phyloP scores from a whole-genome alignment of 2,329 filamentous ascomycete species.

The Monosporascus ibericus region DNA sequence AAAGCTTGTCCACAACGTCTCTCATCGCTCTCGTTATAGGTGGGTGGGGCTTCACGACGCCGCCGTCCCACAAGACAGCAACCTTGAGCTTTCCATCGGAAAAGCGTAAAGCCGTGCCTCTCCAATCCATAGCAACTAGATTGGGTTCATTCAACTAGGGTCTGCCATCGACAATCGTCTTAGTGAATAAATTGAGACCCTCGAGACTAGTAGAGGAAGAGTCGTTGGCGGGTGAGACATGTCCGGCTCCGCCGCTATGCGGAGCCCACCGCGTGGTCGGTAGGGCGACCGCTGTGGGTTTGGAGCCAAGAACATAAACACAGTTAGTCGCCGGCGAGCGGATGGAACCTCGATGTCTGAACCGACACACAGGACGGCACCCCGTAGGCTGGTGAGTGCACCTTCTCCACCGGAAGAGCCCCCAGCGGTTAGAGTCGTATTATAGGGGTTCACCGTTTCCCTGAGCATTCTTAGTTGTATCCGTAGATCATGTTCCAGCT shows the following conservation, averaged over 20 bases:
- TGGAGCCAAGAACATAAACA: constrained; percentile 37
- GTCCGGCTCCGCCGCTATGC: constrained; percentile 35
- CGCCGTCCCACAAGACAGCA: constrained; percentile 55
- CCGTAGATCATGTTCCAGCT: not conserved
- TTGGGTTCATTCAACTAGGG: constrained; percentile 21
- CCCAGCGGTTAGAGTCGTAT: constrained; percentile 42
- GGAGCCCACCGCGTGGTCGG: constrained; percentile 32
- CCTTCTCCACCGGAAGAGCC: constrained; percentile 53
- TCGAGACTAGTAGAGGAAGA: constrained; percentile 47
- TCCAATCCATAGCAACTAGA: constrained; percentile 17
- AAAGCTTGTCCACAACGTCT: constrained; percentile 46
- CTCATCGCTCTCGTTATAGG: constrained; percentile 51
- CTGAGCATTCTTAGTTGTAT: constrained; percentile 20
- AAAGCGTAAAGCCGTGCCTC: constrained; percentile 7
- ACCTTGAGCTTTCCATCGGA: constrained; percentile 45
- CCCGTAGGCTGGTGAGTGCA: constrained; percentile 44
- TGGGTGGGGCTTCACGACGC: constrained; percentile 53
- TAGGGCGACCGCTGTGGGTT: constrained; percentile 36
- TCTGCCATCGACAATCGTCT: constrained; percentile 22
- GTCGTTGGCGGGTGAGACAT: constrained; percentile 43
- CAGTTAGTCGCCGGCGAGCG: constrained; percentile 40
- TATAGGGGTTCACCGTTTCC: constrained; percentile 47
- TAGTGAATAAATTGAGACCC: constrained; percentile 38
- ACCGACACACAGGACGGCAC: constrained; percentile 47
- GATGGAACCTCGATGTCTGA: constrained; percentile 46